Conservation (phyloP, 2,329 filamentous ascomycete genomes). For the Chrysosporium queenslandicum region DNA sequence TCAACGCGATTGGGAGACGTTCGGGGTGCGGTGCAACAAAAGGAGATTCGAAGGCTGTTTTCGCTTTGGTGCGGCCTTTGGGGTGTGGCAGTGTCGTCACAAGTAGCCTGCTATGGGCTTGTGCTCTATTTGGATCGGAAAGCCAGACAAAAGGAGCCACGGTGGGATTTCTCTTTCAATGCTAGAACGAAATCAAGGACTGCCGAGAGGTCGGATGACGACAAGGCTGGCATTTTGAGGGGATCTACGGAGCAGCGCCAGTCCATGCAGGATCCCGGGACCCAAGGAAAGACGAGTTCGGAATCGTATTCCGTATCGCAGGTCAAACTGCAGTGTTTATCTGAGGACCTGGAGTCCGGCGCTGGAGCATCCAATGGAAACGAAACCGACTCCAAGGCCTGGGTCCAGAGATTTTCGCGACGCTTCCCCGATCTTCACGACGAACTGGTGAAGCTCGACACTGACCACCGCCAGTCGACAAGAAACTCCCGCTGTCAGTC, state of each 20-base stretch:
- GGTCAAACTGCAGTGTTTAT: background rate
- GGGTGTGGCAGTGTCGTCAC: conserved; percentile 3
- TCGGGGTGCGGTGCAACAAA: background rate
- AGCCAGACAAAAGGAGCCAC: background rate
- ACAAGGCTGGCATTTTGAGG: background rate
- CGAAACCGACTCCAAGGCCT: background rate
- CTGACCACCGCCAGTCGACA: background rate
- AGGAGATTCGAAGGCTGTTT: background rate
- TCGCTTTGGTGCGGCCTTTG: conserved; percentile 8
- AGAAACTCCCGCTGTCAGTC: background rate
- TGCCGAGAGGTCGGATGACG: background rate
- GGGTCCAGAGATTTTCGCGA: conserved; percentile 4
- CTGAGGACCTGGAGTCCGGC: background rate
- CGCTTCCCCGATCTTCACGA: conserved; percentile 9
- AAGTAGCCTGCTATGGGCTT: conserved; percentile 1
- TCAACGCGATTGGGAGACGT: conserved; percentile 5
- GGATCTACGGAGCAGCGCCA: background rate
- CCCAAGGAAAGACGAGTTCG: background rate
- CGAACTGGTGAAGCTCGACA: conserved; percentile 7
- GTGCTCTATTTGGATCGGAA: conserved; percentile 1
- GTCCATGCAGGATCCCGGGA: background rate
- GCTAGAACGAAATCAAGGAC: background rate
- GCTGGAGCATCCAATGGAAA: background rate
- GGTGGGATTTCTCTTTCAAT: background rate
- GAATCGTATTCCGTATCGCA: conserved; percentile 2